A percentile compares a stretch with the other conserved stretches of the same genome.
phyloP scores from a whole-genome alignment of 148 eudicot species.

The Hydrangea macrophylla region DNA sequence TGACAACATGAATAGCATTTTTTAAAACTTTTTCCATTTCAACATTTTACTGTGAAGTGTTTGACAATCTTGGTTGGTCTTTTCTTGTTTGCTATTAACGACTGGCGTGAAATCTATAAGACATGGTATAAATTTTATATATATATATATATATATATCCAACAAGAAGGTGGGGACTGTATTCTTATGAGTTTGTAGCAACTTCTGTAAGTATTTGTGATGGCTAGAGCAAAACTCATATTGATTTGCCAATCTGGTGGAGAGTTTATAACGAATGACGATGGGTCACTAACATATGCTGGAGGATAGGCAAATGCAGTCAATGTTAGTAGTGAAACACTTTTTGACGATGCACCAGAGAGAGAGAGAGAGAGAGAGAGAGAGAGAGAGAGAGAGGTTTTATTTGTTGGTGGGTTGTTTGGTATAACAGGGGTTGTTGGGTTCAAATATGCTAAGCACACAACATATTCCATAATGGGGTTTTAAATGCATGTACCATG shows the following conservation, averaged over 20 bases:
- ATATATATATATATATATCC: no score
- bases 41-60: no score
- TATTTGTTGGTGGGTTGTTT: no score
- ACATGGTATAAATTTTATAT: not conserved
- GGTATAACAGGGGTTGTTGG: no score
- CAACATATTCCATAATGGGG: no score
- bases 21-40: not conserved
- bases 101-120: no score
- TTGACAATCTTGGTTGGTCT: no score
- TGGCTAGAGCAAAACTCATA: conserved; percentile 52
- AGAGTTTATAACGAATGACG: conserved; percentile 47
- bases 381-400: no score
- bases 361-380: no score
- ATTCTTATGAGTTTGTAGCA: conserved; percentile 1
- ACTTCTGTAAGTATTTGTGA: conserved; percentile 22
- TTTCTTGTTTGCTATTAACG: not conserved
- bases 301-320: conserved; percentile 59
- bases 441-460: no score
- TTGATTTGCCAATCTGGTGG: conserved; percentile 55
- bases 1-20: not conserved
- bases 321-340: conserved; percentile 36
- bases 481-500: no score
- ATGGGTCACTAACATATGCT: conserved; percentile 47
- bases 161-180: not conserved
- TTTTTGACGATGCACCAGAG: conserved; percentile 47